Evolutionary conservation across 2,329 filamentous ascomycete species (phyloP).

Genomic region (Talaromyces islandicus): DNA sequence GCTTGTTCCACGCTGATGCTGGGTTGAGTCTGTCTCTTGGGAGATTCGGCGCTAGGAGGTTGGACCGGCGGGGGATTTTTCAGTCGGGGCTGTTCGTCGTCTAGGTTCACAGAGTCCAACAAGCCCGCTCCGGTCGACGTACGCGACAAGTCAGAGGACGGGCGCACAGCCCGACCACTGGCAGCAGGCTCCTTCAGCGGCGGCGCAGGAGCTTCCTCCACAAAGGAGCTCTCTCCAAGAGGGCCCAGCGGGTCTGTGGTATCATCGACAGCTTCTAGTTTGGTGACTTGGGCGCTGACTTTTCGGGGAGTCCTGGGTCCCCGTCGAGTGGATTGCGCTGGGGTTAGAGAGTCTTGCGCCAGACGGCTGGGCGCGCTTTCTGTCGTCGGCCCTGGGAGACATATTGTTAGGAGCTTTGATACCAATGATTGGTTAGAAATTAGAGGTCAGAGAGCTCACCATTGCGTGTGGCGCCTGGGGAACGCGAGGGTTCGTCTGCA

Average conservation of each 20-base stretch:
- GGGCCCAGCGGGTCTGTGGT: conserved; percentile 58
- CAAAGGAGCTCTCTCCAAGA: conserved; percentile 43
- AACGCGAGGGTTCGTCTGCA: conserved; percentile 43
- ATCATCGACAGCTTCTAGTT: conserved; percentile 58
- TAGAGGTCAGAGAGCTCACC: conserved; percentile 19
- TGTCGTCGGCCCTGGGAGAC: conserved; percentile 12
- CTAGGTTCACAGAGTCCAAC: conserved; percentile 64
- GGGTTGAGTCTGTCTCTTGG: conserved; percentile 55
- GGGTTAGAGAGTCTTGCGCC: conserved; percentile 31
- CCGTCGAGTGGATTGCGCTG: conserved; percentile 43
- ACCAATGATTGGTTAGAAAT: no score
- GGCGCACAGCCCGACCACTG: conserved; percentile 29
- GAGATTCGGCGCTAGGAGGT: conserved; percentile 37
- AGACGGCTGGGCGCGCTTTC: conserved; percentile 23
- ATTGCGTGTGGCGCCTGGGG: conserved; percentile 23
- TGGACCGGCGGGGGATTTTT: conserved; percentile 56
- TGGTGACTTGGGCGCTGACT: conserved; percentile 55
- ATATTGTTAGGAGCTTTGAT: conserved; percentile 8
- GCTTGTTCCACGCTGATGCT: conserved; percentile 91
- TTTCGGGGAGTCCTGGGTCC: conserved; percentile 50
- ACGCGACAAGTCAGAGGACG: conserved; percentile 38
- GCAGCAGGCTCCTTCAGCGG: conserved; percentile 53
- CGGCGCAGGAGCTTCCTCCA: conserved; percentile 52
- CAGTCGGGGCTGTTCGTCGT: conserved; percentile 64
- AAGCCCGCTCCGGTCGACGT: conserved; percentile 45